Evolutionary conservation across 495 filamentous ascomycete species (phyloP).

Genomic region (Entonaema liquescens): DNA sequence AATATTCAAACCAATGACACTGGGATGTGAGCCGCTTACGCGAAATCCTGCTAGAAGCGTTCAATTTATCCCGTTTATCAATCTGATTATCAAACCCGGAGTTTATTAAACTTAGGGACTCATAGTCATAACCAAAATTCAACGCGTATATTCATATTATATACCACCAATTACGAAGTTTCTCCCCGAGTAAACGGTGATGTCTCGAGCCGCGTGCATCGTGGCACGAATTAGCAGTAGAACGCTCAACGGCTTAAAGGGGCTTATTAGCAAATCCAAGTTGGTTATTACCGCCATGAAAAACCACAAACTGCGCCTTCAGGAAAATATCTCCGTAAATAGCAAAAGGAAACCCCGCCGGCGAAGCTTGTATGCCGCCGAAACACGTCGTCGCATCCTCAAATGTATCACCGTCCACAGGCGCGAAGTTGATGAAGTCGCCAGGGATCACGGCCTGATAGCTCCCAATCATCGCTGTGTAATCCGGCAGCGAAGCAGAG

Average conservation of each 20-base stretch:
- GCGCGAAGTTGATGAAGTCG: conserved; percentile 67
- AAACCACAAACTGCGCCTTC: conserved; percentile 83
- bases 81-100: not conserved
- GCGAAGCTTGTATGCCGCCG: conserved; percentile 69
- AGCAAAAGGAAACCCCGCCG: conserved; percentile 69
- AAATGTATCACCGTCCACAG: conserved; percentile 50
- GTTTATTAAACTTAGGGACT: not conserved
- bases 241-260: conserved; percentile 13
- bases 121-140: not conserved
- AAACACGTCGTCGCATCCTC: conserved; percentile 63
- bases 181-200: not conserved
- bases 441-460: conserved; percentile 67
- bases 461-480: conserved; percentile 66
- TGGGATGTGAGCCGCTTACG: not conserved
- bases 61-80: not conserved
- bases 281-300: conserved; percentile 64
- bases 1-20: no score
- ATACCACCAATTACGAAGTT: not conserved
- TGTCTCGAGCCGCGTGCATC: no score
- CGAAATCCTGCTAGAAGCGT: not conserved
- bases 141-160: not conserved
- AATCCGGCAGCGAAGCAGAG: conserved; percentile 65
- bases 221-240: no score
- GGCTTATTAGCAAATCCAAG: conserved; percentile 71
- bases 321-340: conserved; percentile 88